Base-by-base conservation (phyloP, 2,329 filamentous ascomycete species). In the Epichloe aotearoae region DNA sequence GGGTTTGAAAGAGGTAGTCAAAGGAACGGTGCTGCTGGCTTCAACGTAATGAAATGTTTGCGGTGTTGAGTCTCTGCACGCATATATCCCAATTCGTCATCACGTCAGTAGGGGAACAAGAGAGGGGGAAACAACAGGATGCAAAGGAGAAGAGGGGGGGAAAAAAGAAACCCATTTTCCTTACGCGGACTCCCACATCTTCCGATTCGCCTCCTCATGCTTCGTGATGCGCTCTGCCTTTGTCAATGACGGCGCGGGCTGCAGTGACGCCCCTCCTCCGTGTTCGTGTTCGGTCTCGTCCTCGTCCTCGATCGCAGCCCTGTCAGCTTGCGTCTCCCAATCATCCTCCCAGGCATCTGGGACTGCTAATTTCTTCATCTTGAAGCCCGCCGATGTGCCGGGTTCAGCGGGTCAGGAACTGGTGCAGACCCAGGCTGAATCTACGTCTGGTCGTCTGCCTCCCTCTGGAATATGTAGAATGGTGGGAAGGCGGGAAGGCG, bases 281-380 rank as follows among this genome's bases (percentile, higher is more conserved):
- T 64, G 56, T n/a, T n/a, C n/a, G n/a, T n/a, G n/a, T 34, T 65
- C 60, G n/a, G 66, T 57, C 49, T 63, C 57, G n/a, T 65, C 56
- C 51, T 66, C 56, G 52, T 62, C 61, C 46, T 66, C 63, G 20
- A 70, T 64, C 41, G 66, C 64, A 30, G 66, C 59, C 52, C 64
- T 75, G 65, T 95, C 88, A 52, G 86, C 88, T 62, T 85, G 77
- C 5, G 73, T 69, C 64, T 91, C 87, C 89, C 90, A 97, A 62
- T 95, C 87, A 59, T 93, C 86, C 59, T 95, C 77, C 91, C 91
- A 96, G 19, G 88, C 90, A 65, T 89, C 80, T 38, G 86, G 83
- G 52, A 84, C 66, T 20, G 66, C 67, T 15, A 58, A 53, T 37
- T 64, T 69, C 69, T 71, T 72, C 73, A 73, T 74, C 64, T 68